Base-by-base conservation (phyloP, 805 yeast genomes). In the Ogataea henricii region DNA sequence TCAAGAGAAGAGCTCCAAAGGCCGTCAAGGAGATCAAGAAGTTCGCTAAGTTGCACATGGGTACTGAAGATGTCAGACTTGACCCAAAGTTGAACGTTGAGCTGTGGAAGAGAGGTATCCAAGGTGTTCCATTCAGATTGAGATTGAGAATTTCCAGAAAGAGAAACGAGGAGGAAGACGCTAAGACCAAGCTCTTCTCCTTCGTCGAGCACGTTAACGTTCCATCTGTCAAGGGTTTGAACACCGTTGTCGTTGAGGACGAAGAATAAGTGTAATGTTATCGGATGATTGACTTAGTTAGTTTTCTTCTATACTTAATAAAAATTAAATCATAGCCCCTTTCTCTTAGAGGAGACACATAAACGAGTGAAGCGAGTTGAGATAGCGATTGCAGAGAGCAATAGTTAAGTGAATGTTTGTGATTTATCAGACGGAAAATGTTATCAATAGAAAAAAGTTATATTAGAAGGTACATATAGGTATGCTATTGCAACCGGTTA, bases 81-180 rank as follows among this genome's bases (percentile, higher is more conserved):
- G 98, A 94, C 80, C 98, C 99, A 73, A 89, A 85, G 79, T 83
- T 94, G 78, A 94, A 94, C 88, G 94, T 91, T 78, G 95, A 86
- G 72, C 83, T 94, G 81, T 94, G 99, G 99, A 87, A 89, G 79
- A 91, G 96, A 83, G 99, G 99, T 83, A 85, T 94, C 81, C 90
- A 91, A 84, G 97, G 97, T 82, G 96, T 89, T 71, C 96, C 96
- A 75, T 81, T 79, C 89, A 91, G 97, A 85, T 74, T 94, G 78
- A 91, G 99, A 83, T 83, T 94, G 75, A 91, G 97, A 83, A 91
- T 94, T 80, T 90, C 98, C 59, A 67, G 71, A 67, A 94, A 87
- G 91, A 89, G 98, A 84, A 94, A 94, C 83, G 97, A 94, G 78
- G 99, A 94, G 83, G 99, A 94, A 83, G 92, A 89, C 74, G 97